A percentile compares a stretch with the other conserved stretches of the same genome.
Conservation (phyloP, 495 filamentous ascomycete genomes). For the Neurospora discreta region DNA sequence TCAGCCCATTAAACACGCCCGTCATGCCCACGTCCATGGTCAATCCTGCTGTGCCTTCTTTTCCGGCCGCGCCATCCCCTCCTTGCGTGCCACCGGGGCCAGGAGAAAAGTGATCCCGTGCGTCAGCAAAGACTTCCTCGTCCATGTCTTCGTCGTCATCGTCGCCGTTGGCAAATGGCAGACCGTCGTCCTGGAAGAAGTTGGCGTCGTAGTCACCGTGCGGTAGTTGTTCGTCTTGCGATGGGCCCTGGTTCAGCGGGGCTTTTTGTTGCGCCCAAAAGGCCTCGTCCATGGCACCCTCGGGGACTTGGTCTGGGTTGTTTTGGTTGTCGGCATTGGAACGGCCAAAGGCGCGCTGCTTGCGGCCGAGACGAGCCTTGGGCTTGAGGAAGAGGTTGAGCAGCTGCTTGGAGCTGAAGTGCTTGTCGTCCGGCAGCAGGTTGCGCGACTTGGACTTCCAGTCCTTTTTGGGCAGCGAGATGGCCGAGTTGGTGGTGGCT, state of each 20-base stretch:
- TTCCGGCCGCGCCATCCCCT: constrained; percentile 10
- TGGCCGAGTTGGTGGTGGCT: constrained; percentile 67
- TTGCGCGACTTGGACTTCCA: constrained; percentile 92
- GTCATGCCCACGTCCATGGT: constrained; percentile 32
- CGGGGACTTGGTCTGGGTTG: constrained; percentile 44
- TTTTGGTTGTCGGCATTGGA: constrained; percentile 20
- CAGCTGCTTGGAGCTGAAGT: constrained; percentile 89
- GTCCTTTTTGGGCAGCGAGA: constrained; percentile 80
- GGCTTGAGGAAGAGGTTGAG: constrained; percentile 90
- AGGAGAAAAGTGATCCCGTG: constrained; percentile 79
- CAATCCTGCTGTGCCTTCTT: constrained; percentile 11
- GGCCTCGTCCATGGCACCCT: constrained; percentile 80
- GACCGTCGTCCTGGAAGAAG: constrained; percentile 94
- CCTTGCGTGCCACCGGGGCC: constrained; percentile 44
- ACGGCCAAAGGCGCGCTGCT: constrained; percentile 11
- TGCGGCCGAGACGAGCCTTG: constrained; percentile 61
- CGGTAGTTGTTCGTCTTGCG: constrained; percentile 32
- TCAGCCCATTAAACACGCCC: constrained; percentile 35
- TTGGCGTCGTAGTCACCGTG: constrained; percentile 86
- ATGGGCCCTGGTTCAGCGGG: constrained; percentile 20
- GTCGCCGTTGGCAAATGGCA: constrained; percentile 61
- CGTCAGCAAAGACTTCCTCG: constrained; percentile 73
- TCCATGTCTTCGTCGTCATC: constrained; percentile 62
- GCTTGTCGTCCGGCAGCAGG: constrained; percentile 92
- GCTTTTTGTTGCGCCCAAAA: constrained; percentile 85